These are phyloP conservation scores for Rhodotorula sp. DNA, from an alignment of 1,284 basidiomycete genomes.

Conservation along the genomic window DNA sequence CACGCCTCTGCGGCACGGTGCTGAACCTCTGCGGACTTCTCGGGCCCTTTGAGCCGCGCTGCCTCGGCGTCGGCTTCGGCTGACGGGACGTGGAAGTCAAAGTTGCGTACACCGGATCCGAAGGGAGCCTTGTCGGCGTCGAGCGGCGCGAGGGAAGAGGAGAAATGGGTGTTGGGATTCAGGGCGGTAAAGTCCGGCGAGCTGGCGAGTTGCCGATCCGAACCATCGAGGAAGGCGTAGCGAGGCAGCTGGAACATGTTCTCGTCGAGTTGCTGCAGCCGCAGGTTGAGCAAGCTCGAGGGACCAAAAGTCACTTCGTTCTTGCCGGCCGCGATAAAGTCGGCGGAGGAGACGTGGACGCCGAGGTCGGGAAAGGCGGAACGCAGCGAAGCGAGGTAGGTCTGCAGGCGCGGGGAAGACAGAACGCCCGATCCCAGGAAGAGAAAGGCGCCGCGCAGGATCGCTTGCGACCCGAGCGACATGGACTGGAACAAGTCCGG, in stretches of 20 bases:
- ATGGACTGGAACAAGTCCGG: background rate
- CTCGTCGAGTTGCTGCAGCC: conserved; percentile 69
- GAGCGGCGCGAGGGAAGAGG: conserved; percentile 32
- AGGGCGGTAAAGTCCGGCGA: conserved; percentile 19
- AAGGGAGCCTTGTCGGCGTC: conserved; percentile 50
- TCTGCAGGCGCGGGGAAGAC: background rate
- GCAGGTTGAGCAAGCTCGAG: conserved; percentile 68
- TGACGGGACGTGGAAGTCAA: conserved; percentile 35
- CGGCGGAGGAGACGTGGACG: conserved; percentile 61
- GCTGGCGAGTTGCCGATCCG: background rate
- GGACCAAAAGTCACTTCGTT: conserved; percentile 74
- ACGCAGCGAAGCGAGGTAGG: conserved; percentile 9
- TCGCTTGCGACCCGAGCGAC: background rate
- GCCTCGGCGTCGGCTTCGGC: conserved; percentile 39
- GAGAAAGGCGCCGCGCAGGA: conserved; percentile 25
- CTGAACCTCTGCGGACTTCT: conserved; percentile 25
- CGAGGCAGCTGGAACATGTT: conserved; percentile 72
- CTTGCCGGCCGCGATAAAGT: conserved; percentile 55
- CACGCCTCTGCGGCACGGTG: conserved; percentile 18
- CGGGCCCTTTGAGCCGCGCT: conserved; percentile 28
- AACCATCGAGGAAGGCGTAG: conserved; percentile 47
- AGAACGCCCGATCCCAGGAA: conserved; percentile 31
- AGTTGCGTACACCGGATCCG: conserved; percentile 42
- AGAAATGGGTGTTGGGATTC: conserved; percentile 35
- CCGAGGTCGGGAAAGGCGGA: background rate